Conservation (phyloP, 2,329 filamentous ascomycete species). For the Parastagonospora nodorum region DNA sequence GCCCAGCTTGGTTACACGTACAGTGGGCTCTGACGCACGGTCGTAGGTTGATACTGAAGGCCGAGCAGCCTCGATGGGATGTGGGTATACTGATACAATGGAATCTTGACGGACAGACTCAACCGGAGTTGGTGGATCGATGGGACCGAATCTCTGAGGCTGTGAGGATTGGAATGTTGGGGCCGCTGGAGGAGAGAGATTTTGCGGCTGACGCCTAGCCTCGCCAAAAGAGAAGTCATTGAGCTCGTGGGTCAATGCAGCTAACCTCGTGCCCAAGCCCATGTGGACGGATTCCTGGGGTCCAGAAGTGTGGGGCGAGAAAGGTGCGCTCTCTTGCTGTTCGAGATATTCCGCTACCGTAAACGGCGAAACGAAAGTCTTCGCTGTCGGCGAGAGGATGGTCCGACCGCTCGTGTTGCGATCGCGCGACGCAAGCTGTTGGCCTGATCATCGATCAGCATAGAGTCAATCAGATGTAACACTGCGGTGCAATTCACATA, state of each 20-base stretch:
- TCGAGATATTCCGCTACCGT: no score
- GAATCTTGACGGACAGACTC: not conserved
- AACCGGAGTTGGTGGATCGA: conserved; percentile 7
- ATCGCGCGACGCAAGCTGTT: no score
- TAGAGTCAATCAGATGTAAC: no score
- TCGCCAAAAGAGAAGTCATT: not conserved
- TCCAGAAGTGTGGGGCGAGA: no score
- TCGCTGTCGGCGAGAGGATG: no score
- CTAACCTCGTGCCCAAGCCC: not conserved
- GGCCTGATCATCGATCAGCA: no score
- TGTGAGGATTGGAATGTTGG: not conserved
- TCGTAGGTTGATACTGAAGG: not conserved
- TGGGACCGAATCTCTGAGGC: not conserved
- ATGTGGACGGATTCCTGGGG: no score
- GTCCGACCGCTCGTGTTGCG: no score
- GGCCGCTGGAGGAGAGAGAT: not conserved
- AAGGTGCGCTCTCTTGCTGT: no score
- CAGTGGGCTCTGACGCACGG: not conserved
- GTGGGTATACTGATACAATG: no score
- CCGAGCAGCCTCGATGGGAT: not conserved
- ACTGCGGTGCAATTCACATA: not conserved
- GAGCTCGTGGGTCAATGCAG: conserved; percentile 1
- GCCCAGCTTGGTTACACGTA: conserved; percentile 10
- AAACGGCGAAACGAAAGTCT: no score
- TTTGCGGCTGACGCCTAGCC: not conserved